Percentiles rank a stretch among this genome's conserved stretches.
These are phyloP conservation scores for Arabis alpina DNA, from an alignment of 345 rosid genomes.

Conservation along the genomic window DNA sequence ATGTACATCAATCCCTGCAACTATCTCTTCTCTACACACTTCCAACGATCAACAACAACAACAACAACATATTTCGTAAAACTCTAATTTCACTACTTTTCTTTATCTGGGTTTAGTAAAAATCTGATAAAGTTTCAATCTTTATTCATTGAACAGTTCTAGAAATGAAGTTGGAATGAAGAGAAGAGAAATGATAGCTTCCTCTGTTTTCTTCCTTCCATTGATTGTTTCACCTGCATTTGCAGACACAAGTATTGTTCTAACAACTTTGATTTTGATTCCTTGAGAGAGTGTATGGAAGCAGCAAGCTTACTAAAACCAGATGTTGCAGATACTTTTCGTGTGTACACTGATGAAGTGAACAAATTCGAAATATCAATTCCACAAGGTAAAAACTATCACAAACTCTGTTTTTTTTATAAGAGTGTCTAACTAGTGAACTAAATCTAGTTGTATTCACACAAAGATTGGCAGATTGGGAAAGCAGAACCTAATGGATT, in stretches of 20 bases:
- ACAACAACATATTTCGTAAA: conserved; percentile 8
- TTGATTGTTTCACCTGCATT: conserved; percentile 47
- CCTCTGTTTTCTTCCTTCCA: conserved; percentile 55
- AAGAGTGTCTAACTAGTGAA: background rate
- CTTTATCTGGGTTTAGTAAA: conserved; percentile 21
- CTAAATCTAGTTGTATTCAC: background rate
- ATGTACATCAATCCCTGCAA: conserved; percentile 31
- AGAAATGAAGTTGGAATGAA: conserved; percentile 35
- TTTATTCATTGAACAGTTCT: conserved; percentile 21
- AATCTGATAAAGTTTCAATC: conserved; percentile 8
- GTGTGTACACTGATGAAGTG: conserved; percentile 63
- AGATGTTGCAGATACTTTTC: conserved; percentile 53
- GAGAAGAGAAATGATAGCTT: conserved; percentile 63
- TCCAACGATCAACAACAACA: conserved; percentile 11
- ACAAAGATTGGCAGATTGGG: conserved; percentile 76
- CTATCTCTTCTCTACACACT: conserved; percentile 34
- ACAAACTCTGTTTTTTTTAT: conserved; percentile 13
- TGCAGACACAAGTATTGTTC: conserved; percentile 45
- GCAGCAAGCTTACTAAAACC: background rate
- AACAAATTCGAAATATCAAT: conserved; percentile 84
- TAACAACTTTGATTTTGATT: background rate
- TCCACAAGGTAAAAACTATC: conserved; percentile 62
- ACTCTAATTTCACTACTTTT: background rate
- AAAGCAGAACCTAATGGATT: conserved; percentile 73
- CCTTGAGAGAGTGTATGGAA: conserved; percentile 35